Evolutionary conservation across 129 eudicot species (phyloP), one percentile per base, ranked within the genome.

Genomic region (Deinandra increscens): DNA sequence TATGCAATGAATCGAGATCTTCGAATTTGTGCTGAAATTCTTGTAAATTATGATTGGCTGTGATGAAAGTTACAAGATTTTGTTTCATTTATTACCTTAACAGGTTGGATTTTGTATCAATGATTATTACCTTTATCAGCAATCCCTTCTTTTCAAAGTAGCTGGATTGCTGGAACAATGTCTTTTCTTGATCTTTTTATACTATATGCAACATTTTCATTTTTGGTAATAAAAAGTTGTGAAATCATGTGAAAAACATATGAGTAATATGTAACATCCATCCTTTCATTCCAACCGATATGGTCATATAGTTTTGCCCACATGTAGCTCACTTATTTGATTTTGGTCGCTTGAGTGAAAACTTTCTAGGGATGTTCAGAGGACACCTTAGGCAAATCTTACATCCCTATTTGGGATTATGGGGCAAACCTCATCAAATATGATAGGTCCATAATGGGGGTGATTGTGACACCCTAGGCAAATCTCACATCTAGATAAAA

Each of bases 41-140:
- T 58, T 15, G 14, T 53, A 42, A 43, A 20, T 43, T 58, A 8
- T 39, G 23, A 31, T 49, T 39, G 10, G 20, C 9, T 53, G 49
- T 41, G 18, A 65, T 18, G 29, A 7, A 68, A 59, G 18, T 44
- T 22, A 6, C 74, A 59, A 20, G 53, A 58, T 68, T 67, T 75
- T 59, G 56, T 9, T 26, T 64, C 54, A 23, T 5, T 13, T 26
- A 17, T 22, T 20, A 55, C 33, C 23, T 11, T 37, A 29, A n/a
- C 7, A 39, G 70, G 17, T 26, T 50, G 55, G 75, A 45, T 23
- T 19, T 50, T 43, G 7, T n/a, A 3, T 37, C 4, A n/a, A 13
- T 37, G 41, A 9, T n/a, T 58, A 9, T 20, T 11, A 12, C 44
- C 31, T 42, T 64, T 38, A 22, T 39, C n/a, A 22, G 78, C 9